Evolutionary conservation across 202 grass and related monocot species (phyloP), one percentile per base, ranked within the genome.

Genomic region (Eragrostis tef): DNA sequence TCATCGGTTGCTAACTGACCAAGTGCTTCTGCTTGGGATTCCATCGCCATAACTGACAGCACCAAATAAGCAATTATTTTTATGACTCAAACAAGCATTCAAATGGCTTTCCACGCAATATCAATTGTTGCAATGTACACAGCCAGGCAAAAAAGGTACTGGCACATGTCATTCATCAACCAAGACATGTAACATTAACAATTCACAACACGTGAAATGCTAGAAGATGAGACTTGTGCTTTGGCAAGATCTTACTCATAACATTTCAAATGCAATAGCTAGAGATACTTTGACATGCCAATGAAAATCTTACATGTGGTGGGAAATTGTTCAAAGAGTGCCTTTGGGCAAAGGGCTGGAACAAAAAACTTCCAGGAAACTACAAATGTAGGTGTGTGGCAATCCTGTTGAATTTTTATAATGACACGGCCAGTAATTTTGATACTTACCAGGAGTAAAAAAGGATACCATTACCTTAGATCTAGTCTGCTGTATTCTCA

Each of bases 1-100:
- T 99, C 93, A 87, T 99, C 96, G 43, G 90, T 88, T 81, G 78
- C 87, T 64, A 99, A 80, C 57, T 99, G 93, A 84, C 92, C 92
- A 25, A 99, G 89, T 77, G 93, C 93, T 52, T 99, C 96, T 76
- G 96, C 96, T 87, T 99, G 87, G 16, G 96, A 99, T 76, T 99
- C 96, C 96, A 99, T 96, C 8, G 90, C 64, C 96, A 99, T 91
- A 73, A 99, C 96, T 99, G 84, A 68, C 61, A 81, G 42, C 49
- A 71, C 17, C 22, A 81, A 79, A 90, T 73, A 72, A 24, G 57
- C 67, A 84, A 59, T 56, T 46, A 63, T 11, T 82, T 64, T 64
- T 66, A 56, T 70, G 43, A 45, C 9, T 16, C 14, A 20, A 71
- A 72, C 34, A 5, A 39, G 3, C 17, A 31, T 77, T 79, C 0